Evolutionary conservation across 148 eudicot genomes (phyloP).

Genomic region (Vaccinium corymbosum): DNA sequence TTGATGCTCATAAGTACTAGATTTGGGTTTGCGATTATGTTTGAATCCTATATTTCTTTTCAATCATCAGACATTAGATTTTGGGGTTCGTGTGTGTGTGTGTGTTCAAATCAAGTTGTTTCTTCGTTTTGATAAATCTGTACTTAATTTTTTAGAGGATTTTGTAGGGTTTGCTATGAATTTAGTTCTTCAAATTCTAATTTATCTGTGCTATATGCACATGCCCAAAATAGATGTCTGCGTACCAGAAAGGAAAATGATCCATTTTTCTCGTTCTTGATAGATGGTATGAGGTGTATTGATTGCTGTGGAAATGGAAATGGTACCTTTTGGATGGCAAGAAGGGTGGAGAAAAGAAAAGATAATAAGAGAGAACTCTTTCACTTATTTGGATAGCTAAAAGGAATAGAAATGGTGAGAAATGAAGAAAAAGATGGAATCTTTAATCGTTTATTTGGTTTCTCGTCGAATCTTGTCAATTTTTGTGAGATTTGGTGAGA

Average conservation of each 20-base stretch:
- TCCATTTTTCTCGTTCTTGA: not conserved
- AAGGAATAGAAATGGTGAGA: not conserved
- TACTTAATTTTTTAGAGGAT: not conserved
- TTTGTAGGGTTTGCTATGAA: not conserved
- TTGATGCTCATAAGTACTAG: not conserved
- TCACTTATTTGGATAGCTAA: not conserved
- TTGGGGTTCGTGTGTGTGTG: too few relatives aligned
- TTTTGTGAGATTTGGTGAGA: not conserved
- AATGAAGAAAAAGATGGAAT: not conserved
- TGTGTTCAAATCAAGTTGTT: not conserved
- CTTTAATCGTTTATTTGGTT: not conserved
- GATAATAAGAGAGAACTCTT: not conserved
- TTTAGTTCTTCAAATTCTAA: not conserved
- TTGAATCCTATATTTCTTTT: not conserved
- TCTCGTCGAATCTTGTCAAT: not conserved
- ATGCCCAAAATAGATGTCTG: not conserved
- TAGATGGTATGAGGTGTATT: not conserved
- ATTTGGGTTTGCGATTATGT: not conserved
- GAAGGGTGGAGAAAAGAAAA: too few relatives aligned
- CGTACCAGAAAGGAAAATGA: too few relatives aligned
- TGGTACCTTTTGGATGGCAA: not conserved
- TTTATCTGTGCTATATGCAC: not conserved
- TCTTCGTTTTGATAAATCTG: not conserved
- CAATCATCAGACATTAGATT: not conserved
- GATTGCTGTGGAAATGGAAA: not conserved